Conservation (phyloP, 805 yeast genomes). For the Wickerhamomyces bovis region DNA sequence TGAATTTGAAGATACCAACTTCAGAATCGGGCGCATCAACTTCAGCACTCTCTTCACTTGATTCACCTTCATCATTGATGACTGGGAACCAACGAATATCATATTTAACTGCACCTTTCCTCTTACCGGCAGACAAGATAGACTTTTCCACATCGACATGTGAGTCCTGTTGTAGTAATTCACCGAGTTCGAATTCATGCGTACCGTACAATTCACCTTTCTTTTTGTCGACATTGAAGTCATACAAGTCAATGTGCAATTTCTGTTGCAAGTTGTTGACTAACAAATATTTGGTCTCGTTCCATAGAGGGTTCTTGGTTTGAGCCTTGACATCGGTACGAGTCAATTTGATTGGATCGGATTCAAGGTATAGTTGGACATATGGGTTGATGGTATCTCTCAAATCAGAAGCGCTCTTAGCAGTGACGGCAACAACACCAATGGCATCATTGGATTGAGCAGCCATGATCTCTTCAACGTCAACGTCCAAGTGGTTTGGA, state of each 20-base stretch:
- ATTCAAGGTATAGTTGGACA: constrained; percentile 40
- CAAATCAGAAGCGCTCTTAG: constrained; percentile 46
- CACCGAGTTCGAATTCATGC: constrained; percentile 50
- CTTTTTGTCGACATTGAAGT: constrained; percentile 46
- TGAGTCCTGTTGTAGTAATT: constrained; percentile 48
- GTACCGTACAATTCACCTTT: constrained; percentile 48
- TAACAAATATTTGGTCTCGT: constrained; percentile 58
- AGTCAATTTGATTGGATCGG: constrained; percentile 35
- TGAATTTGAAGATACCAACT: constrained; percentile 65
- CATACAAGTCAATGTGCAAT: constrained; percentile 47
- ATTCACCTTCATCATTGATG: constrained; percentile 10
- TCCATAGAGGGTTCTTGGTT: constrained; percentile 55
- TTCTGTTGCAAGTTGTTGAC: constrained; percentile 52
- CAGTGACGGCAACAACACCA: constrained; percentile 62
- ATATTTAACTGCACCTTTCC: constrained; percentile 53
- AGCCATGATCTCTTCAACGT: constrained; percentile 66
- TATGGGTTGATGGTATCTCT: constrained; percentile 56
- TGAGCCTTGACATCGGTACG: constrained; percentile 54
- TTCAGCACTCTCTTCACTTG: constrained; percentile 23
- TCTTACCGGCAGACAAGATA: constrained; percentile 38
- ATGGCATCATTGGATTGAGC: constrained; percentile 58
- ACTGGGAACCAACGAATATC: constrained; percentile 42
- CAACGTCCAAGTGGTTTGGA: constrained; percentile 72
- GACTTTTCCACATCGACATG: constrained; percentile 23
- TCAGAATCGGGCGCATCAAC: constrained; percentile 46